A percentile compares a stretch with the other conserved stretches of the same genome.
Evolutionary conservation across 1,139 yeast species (phyloP).

Genomic region (Suhomyces choctaworum): DNA sequence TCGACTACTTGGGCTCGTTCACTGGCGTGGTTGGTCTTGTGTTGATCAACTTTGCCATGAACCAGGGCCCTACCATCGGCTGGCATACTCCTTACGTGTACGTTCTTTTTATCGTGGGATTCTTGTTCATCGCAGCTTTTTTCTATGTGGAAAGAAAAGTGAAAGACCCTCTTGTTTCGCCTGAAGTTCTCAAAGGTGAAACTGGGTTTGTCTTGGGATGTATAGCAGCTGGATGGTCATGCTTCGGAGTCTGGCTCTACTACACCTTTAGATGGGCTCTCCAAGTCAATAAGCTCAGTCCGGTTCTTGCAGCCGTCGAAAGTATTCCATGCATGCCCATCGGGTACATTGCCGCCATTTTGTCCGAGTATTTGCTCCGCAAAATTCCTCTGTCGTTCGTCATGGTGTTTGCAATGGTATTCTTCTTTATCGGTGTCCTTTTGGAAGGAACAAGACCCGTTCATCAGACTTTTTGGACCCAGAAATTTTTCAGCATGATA

Average conservation of each 20-base stretch:
- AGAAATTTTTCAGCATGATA: conserved; percentile 47
- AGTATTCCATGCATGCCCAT: conserved; percentile 39
- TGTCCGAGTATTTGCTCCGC: conserved; percentile 40
- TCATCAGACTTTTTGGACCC: conserved; percentile 54
- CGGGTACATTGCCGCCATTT: conserved; percentile 49
- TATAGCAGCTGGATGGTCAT: conserved; percentile 59
- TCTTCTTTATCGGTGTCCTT: conserved; percentile 42
- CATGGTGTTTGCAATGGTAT: conserved; percentile 46
- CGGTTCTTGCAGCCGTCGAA: conserved; percentile 41
- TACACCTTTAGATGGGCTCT: conserved; percentile 42
- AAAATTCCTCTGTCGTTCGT: conserved; percentile 42
- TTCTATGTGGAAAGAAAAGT: conserved; percentile 35
- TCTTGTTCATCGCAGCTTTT: conserved; percentile 36
- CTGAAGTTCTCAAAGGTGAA: conserved; percentile 39
- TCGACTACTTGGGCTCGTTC: conserved; percentile 51
- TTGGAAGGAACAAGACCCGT: conserved; percentile 48
- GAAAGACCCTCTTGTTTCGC: conserved; percentile 49
- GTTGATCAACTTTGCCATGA: conserved; percentile 56
- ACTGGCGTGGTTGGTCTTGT: conserved; percentile 51
- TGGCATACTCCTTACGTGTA: conserved; percentile 55
- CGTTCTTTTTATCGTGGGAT: conserved; percentile 50
- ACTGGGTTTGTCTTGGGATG: conserved; percentile 49
- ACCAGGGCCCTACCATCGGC: conserved; percentile 62
- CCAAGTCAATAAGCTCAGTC: conserved; percentile 30
- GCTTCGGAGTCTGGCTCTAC: conserved; percentile 60